Percentiles rank a stretch among this genome's conserved stretches.
Conservation (phyloP, 2,329 filamentous ascomycete genomes). For the Penicillium sp. region DNA sequence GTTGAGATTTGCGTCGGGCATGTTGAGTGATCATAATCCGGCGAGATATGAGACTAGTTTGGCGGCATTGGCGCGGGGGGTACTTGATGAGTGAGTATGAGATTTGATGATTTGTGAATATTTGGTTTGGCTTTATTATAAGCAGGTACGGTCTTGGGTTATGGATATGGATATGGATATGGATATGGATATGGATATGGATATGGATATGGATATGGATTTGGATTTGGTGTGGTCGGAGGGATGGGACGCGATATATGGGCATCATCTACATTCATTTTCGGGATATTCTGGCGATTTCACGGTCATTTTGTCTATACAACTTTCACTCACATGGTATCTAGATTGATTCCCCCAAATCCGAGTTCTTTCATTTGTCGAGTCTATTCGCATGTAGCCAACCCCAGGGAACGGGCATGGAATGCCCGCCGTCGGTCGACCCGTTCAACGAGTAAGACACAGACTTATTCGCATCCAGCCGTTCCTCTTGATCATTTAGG, state of each 20-base stretch:
- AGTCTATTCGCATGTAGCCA: not conserved
- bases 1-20: slow-evolving; percentile 70
- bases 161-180: not conserved
- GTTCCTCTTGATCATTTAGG: not conserved
- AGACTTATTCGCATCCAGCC: no score
- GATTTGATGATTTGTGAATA: slow-evolving; percentile 7
- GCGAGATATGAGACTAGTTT: slow-evolving; percentile 73
- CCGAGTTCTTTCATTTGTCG: not conserved
- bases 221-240: not conserved
- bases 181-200: not conserved
- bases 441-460: not conserved
- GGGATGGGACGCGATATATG: not conserved
- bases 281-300: not conserved
- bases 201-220: slow-evolving; percentile 1
- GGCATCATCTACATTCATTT: not conserved
- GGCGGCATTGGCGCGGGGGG: slow-evolving; percentile 58
- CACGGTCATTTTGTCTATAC: not conserved
- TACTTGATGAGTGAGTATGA: slow-evolving; percentile 42
- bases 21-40: slow-evolving; percentile 77
- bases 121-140: not conserved
- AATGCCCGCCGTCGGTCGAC: not conserved
- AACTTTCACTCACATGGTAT: not conserved
- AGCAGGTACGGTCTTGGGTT: no score
- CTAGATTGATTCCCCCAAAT: not conserved
- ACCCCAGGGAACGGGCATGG: not conserved